Evolutionary conservation across 2,329 filamentous ascomycete genomes (phyloP).

Genomic region (Curvularia hawaiiensis): DNA sequence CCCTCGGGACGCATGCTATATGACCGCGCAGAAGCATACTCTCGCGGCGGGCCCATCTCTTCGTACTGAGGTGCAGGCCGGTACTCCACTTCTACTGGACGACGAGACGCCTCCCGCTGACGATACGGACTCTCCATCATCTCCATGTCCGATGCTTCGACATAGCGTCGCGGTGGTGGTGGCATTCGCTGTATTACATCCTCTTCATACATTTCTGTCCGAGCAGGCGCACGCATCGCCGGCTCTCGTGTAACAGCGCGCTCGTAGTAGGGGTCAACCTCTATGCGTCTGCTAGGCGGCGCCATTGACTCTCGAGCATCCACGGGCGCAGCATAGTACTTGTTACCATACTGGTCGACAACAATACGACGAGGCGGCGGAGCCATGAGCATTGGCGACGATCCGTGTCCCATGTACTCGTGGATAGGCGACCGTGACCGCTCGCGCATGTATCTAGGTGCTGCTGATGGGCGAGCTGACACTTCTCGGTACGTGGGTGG

Average conservation of each 20-base stretch:
- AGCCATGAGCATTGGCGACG: slow-evolving; percentile 51
- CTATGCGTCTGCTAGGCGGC: slow-evolving; percentile 54
- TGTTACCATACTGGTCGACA: slow-evolving; percentile 81
- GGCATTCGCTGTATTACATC: slow-evolving; percentile 47
- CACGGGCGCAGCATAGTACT: slow-evolving; percentile 68
- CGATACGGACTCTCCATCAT: slow-evolving; percentile 61
- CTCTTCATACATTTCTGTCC: slow-evolving; percentile 56
- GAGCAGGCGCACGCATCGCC: slow-evolving; percentile 55
- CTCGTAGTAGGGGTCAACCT: slow-evolving; percentile 69
- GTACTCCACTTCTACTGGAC: slow-evolving; percentile 49
- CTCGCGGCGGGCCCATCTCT: slow-evolving; percentile 45
- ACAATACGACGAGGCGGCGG: slow-evolving; percentile 68
- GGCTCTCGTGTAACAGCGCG: slow-evolving; percentile 60
- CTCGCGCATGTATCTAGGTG: slow-evolving; percentile 48
- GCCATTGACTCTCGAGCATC: slow-evolving; percentile 61
- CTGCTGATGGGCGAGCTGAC: slow-evolving; percentile 44
- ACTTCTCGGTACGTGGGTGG: slow-evolving; percentile 45
- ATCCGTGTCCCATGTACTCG: slow-evolving; percentile 46
- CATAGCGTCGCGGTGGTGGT: slow-evolving; percentile 55
- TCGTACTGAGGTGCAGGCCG: slow-evolving; percentile 42
- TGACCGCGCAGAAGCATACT: slow-evolving; percentile 40
- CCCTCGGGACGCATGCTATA: slow-evolving; percentile 50
- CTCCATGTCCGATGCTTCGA: slow-evolving; percentile 67
- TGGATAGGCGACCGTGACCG: slow-evolving; percentile 49
- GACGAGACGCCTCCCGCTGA: slow-evolving; percentile 63